Conservation (phyloP, 257 asterid genomes). For the Solanum stenotomum region DNA sequence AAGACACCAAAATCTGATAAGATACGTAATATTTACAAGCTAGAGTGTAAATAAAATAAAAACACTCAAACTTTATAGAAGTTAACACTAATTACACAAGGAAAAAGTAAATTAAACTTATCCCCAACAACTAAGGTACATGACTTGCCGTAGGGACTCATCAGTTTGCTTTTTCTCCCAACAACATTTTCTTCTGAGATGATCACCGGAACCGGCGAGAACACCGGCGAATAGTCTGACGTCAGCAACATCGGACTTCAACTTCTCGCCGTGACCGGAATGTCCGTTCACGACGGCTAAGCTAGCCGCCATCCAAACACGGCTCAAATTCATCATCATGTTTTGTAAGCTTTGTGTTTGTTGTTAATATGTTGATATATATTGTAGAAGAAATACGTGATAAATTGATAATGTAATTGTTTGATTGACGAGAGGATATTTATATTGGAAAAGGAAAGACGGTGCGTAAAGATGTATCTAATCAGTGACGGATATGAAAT, state of each 20-base stretch:
- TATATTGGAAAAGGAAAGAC: background rate
- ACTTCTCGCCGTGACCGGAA: background rate
- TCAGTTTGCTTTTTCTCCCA: background rate
- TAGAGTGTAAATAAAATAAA: background rate
- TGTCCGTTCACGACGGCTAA: background rate
- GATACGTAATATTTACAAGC: too few relatives aligned
- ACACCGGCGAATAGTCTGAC: background rate
- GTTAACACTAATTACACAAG: background rate
- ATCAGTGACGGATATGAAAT: fast-evolving
- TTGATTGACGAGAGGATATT: background rate
- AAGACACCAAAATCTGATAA: fast-evolving
- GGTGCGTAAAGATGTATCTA: background rate
- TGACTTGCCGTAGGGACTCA: background rate
- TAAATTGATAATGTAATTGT: background rate
- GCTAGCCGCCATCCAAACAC: background rate
- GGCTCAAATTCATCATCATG: background rate
- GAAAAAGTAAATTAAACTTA: background rate
- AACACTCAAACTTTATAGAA: too few relatives aligned
- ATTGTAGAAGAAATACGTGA: background rate
- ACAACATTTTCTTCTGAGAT: background rate
- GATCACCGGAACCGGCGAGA: background rate
- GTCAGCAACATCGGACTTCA: background rate
- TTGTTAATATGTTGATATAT: background rate
- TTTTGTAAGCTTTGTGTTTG: background rate
- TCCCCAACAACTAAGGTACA: slow-evolving; percentile 1